phyloP scores from a whole-genome alignment of 2,329 filamentous ascomycete genomes.

The Alternaria novae-zelandiae region DNA sequence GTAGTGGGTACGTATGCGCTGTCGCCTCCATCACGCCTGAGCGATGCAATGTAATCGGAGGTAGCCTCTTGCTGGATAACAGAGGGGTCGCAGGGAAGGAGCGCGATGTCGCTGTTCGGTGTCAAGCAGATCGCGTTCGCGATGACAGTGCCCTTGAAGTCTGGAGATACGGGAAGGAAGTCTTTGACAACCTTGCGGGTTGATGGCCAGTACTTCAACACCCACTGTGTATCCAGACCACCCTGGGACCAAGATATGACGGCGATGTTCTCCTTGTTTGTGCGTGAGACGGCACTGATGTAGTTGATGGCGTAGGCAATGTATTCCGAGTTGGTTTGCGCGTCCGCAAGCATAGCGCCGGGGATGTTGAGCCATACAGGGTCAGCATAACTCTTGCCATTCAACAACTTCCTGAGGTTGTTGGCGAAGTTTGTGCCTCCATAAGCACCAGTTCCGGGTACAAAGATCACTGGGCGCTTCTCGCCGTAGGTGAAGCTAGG shows the following conservation, averaged over 20 bases:
- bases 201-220: slow-evolving; percentile 64
- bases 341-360: slow-evolving; percentile 54
- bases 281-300: slow-evolving; percentile 46
- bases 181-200: slow-evolving; percentile 55
- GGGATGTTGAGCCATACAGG: slow-evolving; percentile 64
- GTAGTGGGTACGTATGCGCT: slow-evolving; percentile 64
- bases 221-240: slow-evolving; percentile 63
- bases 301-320: slow-evolving; percentile 66
- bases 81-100: slow-evolving; percentile 42
- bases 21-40: slow-evolving; percentile 56
- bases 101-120: slow-evolving; percentile 31
- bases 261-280: slow-evolving; percentile 8
- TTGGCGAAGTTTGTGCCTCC: slow-evolving; percentile 54
- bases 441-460: slow-evolving; percentile 61
- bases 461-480: slow-evolving; percentile 58
- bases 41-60: slow-evolving; percentile 51
- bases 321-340: slow-evolving; percentile 61
- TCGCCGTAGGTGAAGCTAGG: slow-evolving; percentile 52
- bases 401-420: slow-evolving; percentile 59
- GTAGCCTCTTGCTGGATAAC: slow-evolving; percentile 58
- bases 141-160: slow-evolving; percentile 59
- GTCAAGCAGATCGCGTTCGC: slow-evolving; percentile 38
- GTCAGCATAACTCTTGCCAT: slow-evolving; percentile 28
- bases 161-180: slow-evolving; percentile 60
- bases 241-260: slow-evolving; percentile 61